These are phyloP conservation scores for Sporodiniella umbellata DNA, from an alignment of 371 early-diverging fungal species.

Conservation along the genomic window DNA sequence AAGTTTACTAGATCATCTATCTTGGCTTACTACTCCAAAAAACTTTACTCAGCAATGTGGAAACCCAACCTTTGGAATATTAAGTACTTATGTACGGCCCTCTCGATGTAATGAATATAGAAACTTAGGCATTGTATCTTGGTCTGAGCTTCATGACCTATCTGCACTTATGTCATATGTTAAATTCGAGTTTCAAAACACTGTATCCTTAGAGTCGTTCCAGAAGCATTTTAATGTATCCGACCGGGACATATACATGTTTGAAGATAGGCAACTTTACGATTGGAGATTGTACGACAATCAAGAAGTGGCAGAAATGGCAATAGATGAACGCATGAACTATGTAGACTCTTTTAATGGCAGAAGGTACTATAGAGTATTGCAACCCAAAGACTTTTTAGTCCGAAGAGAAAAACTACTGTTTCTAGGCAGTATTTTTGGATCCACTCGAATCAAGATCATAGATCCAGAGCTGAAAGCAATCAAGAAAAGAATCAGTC, in stretches of 20 bases:
- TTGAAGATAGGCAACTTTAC: constrained; percentile 36
- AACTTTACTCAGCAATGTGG: constrained; percentile 24
- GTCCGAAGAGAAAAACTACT: constrained; percentile 26
- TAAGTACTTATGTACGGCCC: constrained; percentile 16
- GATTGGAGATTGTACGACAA: constrained; percentile 48
- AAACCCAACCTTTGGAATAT: constrained; percentile 12
- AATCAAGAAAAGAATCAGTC: constrained; percentile 21
- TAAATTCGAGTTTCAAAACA: constrained; percentile 17
- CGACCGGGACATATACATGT: constrained; percentile 24
- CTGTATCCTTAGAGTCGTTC: constrained; percentile 18
- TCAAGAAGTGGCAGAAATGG: constrained; percentile 6
- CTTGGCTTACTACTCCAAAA: constrained; percentile 32
- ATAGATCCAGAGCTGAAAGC: constrained; percentile 16
- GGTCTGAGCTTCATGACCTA: constrained; percentile 35
- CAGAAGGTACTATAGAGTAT: constrained; percentile 29
- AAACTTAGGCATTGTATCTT: constrained; percentile 28
- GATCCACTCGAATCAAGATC: constrained; percentile 31
- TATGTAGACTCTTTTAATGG: constrained; percentile 39
- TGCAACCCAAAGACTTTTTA: constrained; percentile 23
- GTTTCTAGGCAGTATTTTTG: constrained; percentile 40
- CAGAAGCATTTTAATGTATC: constrained; percentile 20
- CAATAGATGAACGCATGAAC: constrained; percentile 17
- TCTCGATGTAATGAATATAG: constrained; percentile 29
- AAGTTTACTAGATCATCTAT: constrained; percentile 15
- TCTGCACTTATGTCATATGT: constrained; percentile 10